Percentiles rank a stretch among this genome's conserved stretches.
phyloP scores from a whole-genome alignment of 2,329 filamentous ascomycete species.

The Nemania diffusa region DNA sequence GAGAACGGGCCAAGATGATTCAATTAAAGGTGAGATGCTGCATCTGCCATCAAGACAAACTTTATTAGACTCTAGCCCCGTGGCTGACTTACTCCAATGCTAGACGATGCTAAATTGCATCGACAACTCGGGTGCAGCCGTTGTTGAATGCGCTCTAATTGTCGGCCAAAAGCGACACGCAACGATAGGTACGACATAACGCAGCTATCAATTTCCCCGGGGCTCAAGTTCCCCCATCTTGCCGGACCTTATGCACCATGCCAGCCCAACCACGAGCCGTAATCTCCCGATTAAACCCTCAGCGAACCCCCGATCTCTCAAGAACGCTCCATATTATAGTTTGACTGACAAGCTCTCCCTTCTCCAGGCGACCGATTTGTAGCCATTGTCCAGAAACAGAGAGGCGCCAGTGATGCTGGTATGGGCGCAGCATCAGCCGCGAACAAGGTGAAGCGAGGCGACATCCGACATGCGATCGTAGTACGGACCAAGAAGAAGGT shows the following conservation, averaged over 20 bases:
- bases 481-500: conserved; percentile 91
- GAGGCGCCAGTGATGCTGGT: conserved; percentile 77
- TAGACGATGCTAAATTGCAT: conserved; percentile 99
- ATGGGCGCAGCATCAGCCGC: conserved; percentile 77
- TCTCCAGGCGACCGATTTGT: conserved; percentile 91
- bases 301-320: background rate
- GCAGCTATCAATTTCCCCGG: background rate
- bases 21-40: conserved; percentile 76
- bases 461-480: conserved; percentile 95
- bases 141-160: conserved; percentile 96
- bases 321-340: background rate
- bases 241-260: background rate
- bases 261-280: background rate
- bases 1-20: conserved; percentile 75
- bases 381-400: conserved; percentile 96
- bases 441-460: conserved; percentile 95
- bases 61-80: background rate
- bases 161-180: conserved; percentile 90
- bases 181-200: conserved; percentile 76
- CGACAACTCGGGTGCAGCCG: conserved; percentile 97
- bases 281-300: background rate
- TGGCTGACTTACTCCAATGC: conserved; percentile 16
- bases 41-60: background rate
- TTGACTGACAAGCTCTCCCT: conserved; percentile 8
- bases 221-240: background rate